phyloP scores from a whole-genome alignment of 2,329 filamentous ascomycete species.

The Penicillium aurantiogriseum region DNA sequence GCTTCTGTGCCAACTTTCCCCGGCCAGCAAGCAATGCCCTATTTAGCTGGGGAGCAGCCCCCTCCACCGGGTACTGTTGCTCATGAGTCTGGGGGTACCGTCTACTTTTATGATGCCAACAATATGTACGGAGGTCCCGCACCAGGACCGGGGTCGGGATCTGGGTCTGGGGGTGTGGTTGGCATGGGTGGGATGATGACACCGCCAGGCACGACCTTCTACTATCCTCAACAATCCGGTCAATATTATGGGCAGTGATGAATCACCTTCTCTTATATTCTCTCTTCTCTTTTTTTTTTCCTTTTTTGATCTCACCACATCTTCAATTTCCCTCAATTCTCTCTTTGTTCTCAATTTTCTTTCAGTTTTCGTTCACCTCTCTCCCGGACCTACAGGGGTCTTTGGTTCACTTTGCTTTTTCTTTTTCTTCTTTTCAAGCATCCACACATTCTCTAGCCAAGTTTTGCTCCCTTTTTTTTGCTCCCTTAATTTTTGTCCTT shows the following conservation, averaged over 20 bases:
- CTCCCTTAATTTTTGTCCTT: background rate
- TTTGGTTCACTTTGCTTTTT: constrained; percentile 4
- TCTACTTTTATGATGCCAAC: constrained; percentile 87
- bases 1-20: constrained; percentile 57
- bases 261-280: constrained; percentile 7
- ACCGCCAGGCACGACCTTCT: constrained; percentile 53
- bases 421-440: background rate
- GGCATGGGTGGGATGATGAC: constrained; percentile 82
- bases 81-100: constrained; percentile 92
- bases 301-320: background rate
- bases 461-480: background rate
- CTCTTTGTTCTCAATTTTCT: constrained; percentile 13
- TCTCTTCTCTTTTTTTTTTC: constrained; percentile 5
- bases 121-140: constrained; percentile 52
- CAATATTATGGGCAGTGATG: constrained; percentile 57
- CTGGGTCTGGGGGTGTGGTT: constrained; percentile 54
- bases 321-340: background rate
- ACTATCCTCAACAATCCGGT: constrained; percentile 57
- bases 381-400: constrained; percentile 16
- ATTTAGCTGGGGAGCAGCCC: constrained; percentile 37
- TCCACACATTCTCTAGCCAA: constrained; percentile 11
- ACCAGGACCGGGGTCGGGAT: constrained; percentile 41
- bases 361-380: constrained; percentile 5
- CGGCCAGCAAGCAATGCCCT: constrained; percentile 48
- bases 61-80: constrained; percentile 62